A percentile compares a stretch with the other conserved stretches of the same genome.
phyloP scores from a whole-genome alignment of 2,329 filamentous ascomycete genomes.

The Fusarium nematophilum region DNA sequence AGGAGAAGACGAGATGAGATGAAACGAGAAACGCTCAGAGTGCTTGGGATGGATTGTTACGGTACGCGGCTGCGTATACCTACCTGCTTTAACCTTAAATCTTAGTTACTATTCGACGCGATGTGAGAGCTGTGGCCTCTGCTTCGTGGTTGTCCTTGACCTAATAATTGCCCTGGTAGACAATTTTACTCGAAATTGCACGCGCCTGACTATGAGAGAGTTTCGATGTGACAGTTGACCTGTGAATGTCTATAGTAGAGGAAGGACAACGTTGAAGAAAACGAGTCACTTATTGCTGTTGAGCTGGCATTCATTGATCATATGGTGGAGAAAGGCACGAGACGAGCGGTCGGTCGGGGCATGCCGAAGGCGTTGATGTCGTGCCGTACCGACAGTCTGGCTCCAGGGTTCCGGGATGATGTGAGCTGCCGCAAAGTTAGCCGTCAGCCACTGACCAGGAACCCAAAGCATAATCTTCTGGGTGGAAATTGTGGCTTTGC shows the following conservation, averaged over 20 bases:
- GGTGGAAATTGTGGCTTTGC: too few species aligned
- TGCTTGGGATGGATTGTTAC: slow-evolving; percentile 34
- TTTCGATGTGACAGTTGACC: neutral
- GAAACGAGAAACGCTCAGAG: slow-evolving; percentile 38
- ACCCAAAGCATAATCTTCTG: neutral
- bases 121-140: slow-evolving; percentile 35
- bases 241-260: neutral
- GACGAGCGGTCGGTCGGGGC: neutral
- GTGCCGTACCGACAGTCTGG: neutral
- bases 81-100: slow-evolving; percentile 34
- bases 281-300: too few species aligned
- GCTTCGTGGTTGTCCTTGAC: slow-evolving; percentile 35
- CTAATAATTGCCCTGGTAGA: slow-evolving; percentile 49
- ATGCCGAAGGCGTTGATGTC: neutral
- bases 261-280: too few species aligned
- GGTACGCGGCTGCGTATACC: slow-evolving; percentile 34
- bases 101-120: slow-evolving; percentile 44
- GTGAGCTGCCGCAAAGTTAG: neutral
- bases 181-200: slow-evolving; percentile 50
- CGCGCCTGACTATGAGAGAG: slow-evolving; percentile 2
- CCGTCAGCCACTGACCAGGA: neutral
- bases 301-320: neutral
- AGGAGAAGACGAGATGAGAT: slow-evolving; percentile 29
- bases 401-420: slow-evolving; percentile 15
- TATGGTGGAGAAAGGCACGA: neutral